Evolutionary conservation across 768 basidiomycete genomes (phyloP).

Genomic region (Mycena leptocephala): DNA sequence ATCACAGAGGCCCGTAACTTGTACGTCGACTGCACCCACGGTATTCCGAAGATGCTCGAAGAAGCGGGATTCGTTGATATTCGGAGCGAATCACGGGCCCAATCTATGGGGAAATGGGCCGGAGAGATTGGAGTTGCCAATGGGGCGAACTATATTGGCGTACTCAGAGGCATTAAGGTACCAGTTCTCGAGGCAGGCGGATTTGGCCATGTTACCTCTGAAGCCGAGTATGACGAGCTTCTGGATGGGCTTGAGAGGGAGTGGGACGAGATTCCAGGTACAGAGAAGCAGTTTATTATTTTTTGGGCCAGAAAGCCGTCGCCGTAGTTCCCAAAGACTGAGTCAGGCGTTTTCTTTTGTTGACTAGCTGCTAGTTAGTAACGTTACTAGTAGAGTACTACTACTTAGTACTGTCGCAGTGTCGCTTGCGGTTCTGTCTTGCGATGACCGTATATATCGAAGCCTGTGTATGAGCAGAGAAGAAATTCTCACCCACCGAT

Average conservation of each 20-base stretch:
- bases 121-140: conserved; percentile 21
- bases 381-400: too few species aligned
- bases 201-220: neutral
- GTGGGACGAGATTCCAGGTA: neutral
- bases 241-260: neutral
- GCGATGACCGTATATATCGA: too few species aligned
- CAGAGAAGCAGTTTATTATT: neutral
- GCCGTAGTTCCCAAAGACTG: too few species aligned
- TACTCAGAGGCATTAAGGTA: conserved; percentile 22
- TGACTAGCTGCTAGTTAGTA: too few species aligned
- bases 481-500: too few species aligned
- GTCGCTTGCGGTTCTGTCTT: too few species aligned
- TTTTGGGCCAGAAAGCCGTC: neutral
- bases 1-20: conserved; percentile 14
- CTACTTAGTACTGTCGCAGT: too few species aligned
- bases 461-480: too few species aligned
- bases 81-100: conserved; percentile 16
- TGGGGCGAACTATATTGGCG: neutral
- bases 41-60: conserved; percentile 31
- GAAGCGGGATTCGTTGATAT: conserved; percentile 34
- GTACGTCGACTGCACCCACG: conserved; percentile 8
- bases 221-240: neutral
- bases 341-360: too few species aligned
- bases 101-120: conserved; percentile 18
- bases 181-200: neutral